phyloP scores from a whole-genome alignment of 225 moss, liverwort and hornwort genomes.

The Neckera pumila region DNA sequence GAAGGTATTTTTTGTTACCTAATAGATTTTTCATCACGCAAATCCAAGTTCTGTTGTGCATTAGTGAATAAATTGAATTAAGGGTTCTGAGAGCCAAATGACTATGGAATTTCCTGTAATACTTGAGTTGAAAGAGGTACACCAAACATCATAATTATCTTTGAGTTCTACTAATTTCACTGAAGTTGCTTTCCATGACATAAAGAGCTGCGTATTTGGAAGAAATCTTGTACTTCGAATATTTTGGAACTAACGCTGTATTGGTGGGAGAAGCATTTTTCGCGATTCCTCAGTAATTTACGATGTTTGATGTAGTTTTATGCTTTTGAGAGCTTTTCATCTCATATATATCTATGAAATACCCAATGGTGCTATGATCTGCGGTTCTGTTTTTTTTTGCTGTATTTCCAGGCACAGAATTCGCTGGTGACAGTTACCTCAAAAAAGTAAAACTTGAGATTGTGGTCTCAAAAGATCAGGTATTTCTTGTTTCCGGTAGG shows the following conservation, averaged over 20 bases:
- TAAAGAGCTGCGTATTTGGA: neutral
- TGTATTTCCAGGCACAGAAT: constrained; percentile 43
- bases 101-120: neutral
- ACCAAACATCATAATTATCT: neutral
- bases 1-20: neutral
- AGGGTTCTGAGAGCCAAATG: neutral
- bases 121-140: neutral
- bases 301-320: neutral
- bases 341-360: neutral
- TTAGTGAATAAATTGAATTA: neutral
- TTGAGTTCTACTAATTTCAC: neutral
- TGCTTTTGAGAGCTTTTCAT: neutral
- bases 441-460: constrained; percentile 54
- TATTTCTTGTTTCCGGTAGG: neutral
- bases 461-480: constrained; percentile 51
- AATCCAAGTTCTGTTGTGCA: neutral
- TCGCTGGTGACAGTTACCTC: constrained; percentile 40
- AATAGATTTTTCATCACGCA: neutral
- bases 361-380: neutral
- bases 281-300: neutral
- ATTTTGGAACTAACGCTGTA: neutral
- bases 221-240: neutral
- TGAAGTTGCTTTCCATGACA: neutral
- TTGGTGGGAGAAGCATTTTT: neutral
- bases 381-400: neutral